phyloP scores from a whole-genome alignment of 2,329 filamentous ascomycete genomes.

The Ilyonectria sp. region DNA sequence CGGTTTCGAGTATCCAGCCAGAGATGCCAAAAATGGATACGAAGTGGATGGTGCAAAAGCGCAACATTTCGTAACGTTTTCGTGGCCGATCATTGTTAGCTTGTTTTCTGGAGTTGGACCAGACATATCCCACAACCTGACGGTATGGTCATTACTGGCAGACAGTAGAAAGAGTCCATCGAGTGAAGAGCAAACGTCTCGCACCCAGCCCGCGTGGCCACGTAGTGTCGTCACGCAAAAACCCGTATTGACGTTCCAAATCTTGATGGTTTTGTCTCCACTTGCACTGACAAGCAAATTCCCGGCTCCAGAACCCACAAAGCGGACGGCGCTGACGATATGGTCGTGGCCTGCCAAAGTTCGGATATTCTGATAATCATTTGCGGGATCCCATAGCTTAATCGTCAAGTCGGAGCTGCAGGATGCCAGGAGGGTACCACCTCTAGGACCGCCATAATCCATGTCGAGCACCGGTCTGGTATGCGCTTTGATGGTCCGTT shows the following conservation, averaged over 20 bases:
- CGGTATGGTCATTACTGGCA: conserved; percentile 85
- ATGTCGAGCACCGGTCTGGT: conserved; percentile 90
- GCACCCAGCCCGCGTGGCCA: conserved; percentile 92
- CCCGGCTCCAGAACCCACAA: conserved; percentile 87
- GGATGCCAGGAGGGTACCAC: conserved; percentile 65
- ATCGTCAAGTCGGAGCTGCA: conserved; percentile 93
- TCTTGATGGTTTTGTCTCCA: conserved; percentile 85
- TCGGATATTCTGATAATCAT: conserved; percentile 95
- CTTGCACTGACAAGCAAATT: conserved; percentile 91
- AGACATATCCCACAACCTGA: conserved; percentile 87
- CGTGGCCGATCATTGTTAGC: conserved; percentile 86
- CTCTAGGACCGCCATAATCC: conserved; percentile 89
- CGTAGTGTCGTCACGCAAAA: conserved; percentile 93
- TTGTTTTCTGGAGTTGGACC: conserved; percentile 78
- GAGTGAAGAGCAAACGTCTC: conserved; percentile 84
- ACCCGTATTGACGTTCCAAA: conserved; percentile 95
- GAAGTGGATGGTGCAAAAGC: conserved; percentile 85
- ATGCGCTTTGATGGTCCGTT: conserved; percentile 91
- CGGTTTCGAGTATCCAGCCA: conserved; percentile 88
- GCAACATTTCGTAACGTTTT: conserved; percentile 89
- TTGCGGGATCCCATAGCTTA: conserved; percentile 92
- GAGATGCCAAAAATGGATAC: conserved; percentile 81
- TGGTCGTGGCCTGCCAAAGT: conserved; percentile 94
- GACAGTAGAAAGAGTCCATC: conserved; percentile 89
- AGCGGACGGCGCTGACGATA: conserved; percentile 88